Conservation (phyloP, 2,329 filamentous ascomycete species). For the Pseudocercospora crystallina region DNA sequence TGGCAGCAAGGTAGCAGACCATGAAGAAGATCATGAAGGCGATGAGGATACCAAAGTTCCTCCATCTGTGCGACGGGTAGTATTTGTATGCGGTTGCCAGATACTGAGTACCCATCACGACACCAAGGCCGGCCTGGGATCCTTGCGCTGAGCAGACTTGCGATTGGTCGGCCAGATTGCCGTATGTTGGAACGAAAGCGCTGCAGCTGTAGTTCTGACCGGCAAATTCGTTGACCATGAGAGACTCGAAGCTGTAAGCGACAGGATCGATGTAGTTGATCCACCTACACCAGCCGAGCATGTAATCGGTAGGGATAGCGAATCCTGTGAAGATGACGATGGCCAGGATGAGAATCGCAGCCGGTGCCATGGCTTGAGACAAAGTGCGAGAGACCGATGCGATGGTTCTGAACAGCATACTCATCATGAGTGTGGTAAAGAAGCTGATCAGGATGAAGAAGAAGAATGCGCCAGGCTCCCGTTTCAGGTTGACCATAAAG, state of each 20-base stretch:
- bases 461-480: slow-evolving; percentile 76
- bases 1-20: slow-evolving; percentile 43
- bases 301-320: slow-evolving; percentile 57
- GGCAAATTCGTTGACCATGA: slow-evolving; percentile 73
- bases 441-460: slow-evolving; percentile 79
- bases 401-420: slow-evolving; percentile 81
- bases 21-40: slow-evolving; percentile 47
- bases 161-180: slow-evolving; percentile 28
- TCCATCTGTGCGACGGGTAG: slow-evolving; percentile 45
- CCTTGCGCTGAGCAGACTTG: slow-evolving; percentile 46
- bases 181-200: slow-evolving; percentile 47
- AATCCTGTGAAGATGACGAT: slow-evolving; percentile 71
- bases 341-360: slow-evolving; percentile 60
- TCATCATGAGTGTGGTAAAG: slow-evolving; percentile 72
- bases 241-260: slow-evolving; percentile 74
- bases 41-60: slow-evolving; percentile 49
- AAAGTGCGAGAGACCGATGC: slow-evolving; percentile 71
- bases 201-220: slow-evolving; percentile 58
- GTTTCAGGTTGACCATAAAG: slow-evolving; percentile 80
- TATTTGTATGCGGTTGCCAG: slow-evolving; percentile 37
- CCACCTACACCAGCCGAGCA: slow-evolving; percentile 80
- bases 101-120: slow-evolving; percentile 41
- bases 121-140: slow-evolving; percentile 38
- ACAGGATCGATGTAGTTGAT: slow-evolving; percentile 79
- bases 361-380: slow-evolving; percentile 57